Evolutionary conservation across 2,329 filamentous ascomycete genomes (phyloP), one percentile per base, ranked within the genome.

Genomic region (Aspergillus brasiliensis): DNA sequence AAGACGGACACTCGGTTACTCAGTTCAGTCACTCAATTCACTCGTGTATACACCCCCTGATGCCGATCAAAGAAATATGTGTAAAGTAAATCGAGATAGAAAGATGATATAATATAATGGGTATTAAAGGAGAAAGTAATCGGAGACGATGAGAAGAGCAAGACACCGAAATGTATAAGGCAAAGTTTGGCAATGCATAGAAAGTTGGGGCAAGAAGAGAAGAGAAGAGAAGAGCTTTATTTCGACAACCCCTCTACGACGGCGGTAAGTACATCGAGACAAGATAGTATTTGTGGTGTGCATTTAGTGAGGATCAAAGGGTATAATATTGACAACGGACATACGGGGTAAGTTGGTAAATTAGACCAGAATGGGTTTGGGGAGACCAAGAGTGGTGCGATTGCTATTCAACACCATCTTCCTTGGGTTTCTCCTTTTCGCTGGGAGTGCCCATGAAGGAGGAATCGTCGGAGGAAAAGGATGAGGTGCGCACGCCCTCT

Each of bases 401-500:
- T 55, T 49, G 67, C 25, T 57, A 59, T 40, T 67, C 66, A 57
- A 65, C 56, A 51, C 55, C 27, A 23, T 71, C 63, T 21, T 68
- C 68, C 48, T 64, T 71, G n/a, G 65, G 64, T 44, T 66, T 71
- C 21, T 69, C 69, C 13, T 62, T 68, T 59, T 66, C 62, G 10
- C 60, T 56, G n/a, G 56, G 54, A 10, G 65, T 56, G 8, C 68
- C 64, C 44, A 65, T 51, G 21, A 67, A 62, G 15, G 67, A 70
- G 11, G 73, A 75, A 54, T 75, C 74, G 21, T 76, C 74, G 17
- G 74, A 77, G 1, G 74, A 74, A 37, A 75, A 71, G 1, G 74
- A 74, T 17, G 70, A 64, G 2, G 67, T 68, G 5, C 65, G 67
- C 10, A 73, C 69, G 42, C 74, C 74, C 48, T 77, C 75, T 19